These are phyloP conservation scores for Candida krabiensis DNA, from an alignment of 805 yeast species.

Conservation along the genomic window DNA sequence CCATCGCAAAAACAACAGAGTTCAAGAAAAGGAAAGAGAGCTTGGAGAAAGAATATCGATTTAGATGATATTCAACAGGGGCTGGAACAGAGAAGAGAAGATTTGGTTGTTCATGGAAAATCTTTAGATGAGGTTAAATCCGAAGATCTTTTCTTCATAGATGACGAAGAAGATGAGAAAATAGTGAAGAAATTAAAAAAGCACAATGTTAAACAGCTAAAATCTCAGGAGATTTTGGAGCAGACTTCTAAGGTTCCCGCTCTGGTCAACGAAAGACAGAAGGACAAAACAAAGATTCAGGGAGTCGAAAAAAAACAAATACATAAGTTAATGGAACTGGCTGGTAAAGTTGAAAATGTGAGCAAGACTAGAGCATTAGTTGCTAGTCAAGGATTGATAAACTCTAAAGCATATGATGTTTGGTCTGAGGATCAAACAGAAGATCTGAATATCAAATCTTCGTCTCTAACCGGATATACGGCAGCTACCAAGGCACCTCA, in stretches of 20 bases:
- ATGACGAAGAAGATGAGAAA: slow-evolving; percentile 60
- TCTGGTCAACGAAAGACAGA: slow-evolving; percentile 40
- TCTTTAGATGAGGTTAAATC: slow-evolving; percentile 40
- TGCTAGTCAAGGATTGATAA: slow-evolving; percentile 64
- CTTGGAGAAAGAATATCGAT: slow-evolving; percentile 93
- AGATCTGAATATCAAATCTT: slow-evolving; percentile 36
- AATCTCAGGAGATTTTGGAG: slow-evolving; percentile 61
- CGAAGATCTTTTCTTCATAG: slow-evolving; percentile 59
- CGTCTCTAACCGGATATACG: slow-evolving; percentile 45
- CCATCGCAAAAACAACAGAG: slow-evolving; percentile 66
- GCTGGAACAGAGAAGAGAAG: slow-evolving; percentile 68
- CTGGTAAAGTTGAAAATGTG: slow-evolving; percentile 69
- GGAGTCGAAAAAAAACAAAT: slow-evolving; percentile 67
- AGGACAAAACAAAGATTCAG: slow-evolving; percentile 46
- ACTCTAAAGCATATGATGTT: slow-evolving; percentile 55
- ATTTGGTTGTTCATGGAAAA: slow-evolving; percentile 50
- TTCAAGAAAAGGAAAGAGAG: slow-evolving; percentile 88
- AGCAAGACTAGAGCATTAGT: slow-evolving; percentile 50
- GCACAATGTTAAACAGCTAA: slow-evolving; percentile 37
- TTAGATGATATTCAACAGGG: slow-evolving; percentile 73
- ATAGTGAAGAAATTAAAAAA: slow-evolving; percentile 39
- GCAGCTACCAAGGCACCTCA: slow-evolving; percentile 53
- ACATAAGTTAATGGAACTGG: slow-evolving; percentile 64
- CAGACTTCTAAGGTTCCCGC: slow-evolving; percentile 78
- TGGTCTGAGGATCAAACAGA: slow-evolving; percentile 54